Percentiles rank a stretch among this genome's conserved stretches.
phyloP scores from a whole-genome alignment of 768 basidiomycete genomes.

The Coprinopsis marcescibilis region DNA sequence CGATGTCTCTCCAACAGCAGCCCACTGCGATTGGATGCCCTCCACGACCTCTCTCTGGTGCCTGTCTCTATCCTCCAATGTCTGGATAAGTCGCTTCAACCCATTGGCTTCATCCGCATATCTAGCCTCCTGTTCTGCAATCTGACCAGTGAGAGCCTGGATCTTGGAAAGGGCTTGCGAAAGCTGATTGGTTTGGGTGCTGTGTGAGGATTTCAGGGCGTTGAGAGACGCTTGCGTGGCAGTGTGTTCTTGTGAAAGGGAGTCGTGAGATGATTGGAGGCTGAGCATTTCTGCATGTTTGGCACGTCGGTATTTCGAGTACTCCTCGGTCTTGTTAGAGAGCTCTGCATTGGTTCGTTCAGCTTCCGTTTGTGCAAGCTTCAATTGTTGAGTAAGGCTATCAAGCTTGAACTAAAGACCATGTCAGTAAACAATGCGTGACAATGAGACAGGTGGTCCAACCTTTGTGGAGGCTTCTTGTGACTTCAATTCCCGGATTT shows the following conservation, averaged over 20 bases:
- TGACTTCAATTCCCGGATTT: slow-evolving; percentile 68
- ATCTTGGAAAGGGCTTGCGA: slow-evolving; percentile 71
- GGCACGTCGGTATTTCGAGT: slow-evolving; percentile 71
- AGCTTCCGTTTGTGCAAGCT: slow-evolving; percentile 70
- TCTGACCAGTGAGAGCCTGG: slow-evolving; percentile 66
- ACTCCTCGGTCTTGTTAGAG: slow-evolving; percentile 70
- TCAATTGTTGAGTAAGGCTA: slow-evolving; percentile 74
- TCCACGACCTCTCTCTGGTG: slow-evolving; percentile 82
- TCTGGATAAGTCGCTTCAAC: slow-evolving; percentile 65
- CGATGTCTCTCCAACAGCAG: slow-evolving; percentile 61
- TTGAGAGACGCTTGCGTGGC: slow-evolving; percentile 66
- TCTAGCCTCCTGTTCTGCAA: slow-evolving; percentile 81
- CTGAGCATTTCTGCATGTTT: slow-evolving; percentile 75
- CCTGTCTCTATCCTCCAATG: slow-evolving; percentile 86
- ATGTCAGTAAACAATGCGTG: background rate
- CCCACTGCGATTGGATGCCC: slow-evolving; percentile 78
- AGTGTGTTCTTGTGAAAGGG: slow-evolving; percentile 59
- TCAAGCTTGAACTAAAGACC: slow-evolving; percentile 74
- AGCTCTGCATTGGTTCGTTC: slow-evolving; percentile 69
- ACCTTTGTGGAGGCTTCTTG: slow-evolving; percentile 75
- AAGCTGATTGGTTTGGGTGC: slow-evolving; percentile 67
- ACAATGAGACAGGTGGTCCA: slow-evolving; percentile 12
- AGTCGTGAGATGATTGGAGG: slow-evolving; percentile 74
- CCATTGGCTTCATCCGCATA: slow-evolving; percentile 74
- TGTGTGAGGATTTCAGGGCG: slow-evolving; percentile 66